Base-by-base conservation (phyloP, 2,329 filamentous ascomycete genomes). In the Calycina marina region DNA sequence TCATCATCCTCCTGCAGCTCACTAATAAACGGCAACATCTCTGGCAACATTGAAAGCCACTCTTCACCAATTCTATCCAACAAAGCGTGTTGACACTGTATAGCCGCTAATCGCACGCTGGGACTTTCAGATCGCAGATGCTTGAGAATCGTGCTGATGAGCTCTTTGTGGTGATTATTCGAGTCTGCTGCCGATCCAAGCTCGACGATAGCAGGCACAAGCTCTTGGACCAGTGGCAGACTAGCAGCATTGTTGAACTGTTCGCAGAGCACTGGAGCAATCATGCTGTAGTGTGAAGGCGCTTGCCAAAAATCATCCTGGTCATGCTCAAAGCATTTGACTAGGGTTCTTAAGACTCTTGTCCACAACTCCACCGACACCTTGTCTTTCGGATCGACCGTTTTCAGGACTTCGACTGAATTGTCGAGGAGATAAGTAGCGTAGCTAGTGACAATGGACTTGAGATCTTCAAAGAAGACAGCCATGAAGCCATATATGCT, bases 1-100 rank as follows among this genome's bases (percentile, higher is more conserved):
- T 96, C 86, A 45, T 96, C 90, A 53, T 98, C 90, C 52, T 98
- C 90, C 59, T 93, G 79, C 49, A 93, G 56, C 61, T 98, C 90
- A 49, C 83, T 92, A 47, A 99, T 93, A 42, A 88, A 83, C 13
- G 92, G 88, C 53, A 98, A 60, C 79, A 94, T 96, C 67, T 98
- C 90, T 0, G 88, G 84, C 51, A 96, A 56, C 61, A 92, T 69
- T 1, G 76, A 71, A 38, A 98, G 59, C 90, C 90, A 98, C 52
- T 98, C 90, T 54, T 96, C 86, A 37, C 86, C 86, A 15, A 96
- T 59, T 29, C 72, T 65, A 44, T 80, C 73, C 9, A 85, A 92
- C 40, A 96, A 62, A 10, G 68, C 70, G 51, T 85, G 78, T 60
- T 96, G 73, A 44, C 78, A 78, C 56, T 76, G 76, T 20, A 98